These are phyloP conservation scores for Talaromyces marneffei DNA, from an alignment of 2,329 filamentous ascomycete species.

Conservation along the genomic window DNA sequence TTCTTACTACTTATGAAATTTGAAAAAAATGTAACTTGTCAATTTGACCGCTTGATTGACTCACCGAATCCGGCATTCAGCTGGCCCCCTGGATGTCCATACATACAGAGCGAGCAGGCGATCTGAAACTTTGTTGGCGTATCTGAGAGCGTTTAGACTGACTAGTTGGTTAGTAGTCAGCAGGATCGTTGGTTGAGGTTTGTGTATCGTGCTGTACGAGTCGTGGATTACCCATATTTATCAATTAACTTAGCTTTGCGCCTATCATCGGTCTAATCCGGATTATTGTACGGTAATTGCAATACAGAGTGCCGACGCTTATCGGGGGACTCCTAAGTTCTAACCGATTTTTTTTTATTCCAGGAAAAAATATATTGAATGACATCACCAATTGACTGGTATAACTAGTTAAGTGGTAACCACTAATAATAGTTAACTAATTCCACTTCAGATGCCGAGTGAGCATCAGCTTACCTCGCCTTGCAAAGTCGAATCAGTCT, in stretches of 20 bases:
- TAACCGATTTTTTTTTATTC: not conserved
- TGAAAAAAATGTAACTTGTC: not conserved
- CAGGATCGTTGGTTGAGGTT: not conserved
- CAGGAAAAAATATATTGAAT: not conserved
- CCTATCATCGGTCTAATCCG: not conserved
- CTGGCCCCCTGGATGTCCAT: conserved; percentile 1
- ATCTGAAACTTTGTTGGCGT: conserved; percentile 1
- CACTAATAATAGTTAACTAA: too few relatives aligned
- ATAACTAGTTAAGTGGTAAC: too few relatives aligned
- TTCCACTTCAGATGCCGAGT: not conserved
- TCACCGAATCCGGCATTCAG: conserved; percentile 4
- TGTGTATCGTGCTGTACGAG: not conserved
- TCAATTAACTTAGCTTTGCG: not conserved
- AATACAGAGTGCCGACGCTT: not conserved
- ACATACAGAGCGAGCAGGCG: too few relatives aligned
- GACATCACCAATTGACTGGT: not conserved
- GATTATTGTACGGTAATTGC: not conserved
- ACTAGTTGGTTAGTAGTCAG: not conserved
- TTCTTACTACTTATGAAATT: not conserved
- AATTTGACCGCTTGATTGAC: conserved; percentile 5
- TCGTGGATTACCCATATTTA: not conserved
- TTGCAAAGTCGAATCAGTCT: not conserved
- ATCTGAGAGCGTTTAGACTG: not conserved
- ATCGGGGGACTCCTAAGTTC: not conserved
- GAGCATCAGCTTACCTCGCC: not conserved